phyloP scores from a whole-genome alignment of 1,139 yeast genomes.

The Diutina rugosa region DNA sequence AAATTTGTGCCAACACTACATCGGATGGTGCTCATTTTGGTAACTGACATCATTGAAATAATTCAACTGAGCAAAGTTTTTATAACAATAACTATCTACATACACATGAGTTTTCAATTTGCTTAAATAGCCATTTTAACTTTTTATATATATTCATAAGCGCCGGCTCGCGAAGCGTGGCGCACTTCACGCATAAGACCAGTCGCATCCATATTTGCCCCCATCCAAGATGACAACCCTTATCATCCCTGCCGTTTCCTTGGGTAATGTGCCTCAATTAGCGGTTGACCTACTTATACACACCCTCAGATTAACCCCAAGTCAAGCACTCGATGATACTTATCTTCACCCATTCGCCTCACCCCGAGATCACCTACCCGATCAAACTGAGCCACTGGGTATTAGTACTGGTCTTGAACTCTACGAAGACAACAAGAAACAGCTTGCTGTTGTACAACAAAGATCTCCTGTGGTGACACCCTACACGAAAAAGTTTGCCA shows the following conservation, averaged over 20 bases:
- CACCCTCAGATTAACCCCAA: constrained; percentile 36
- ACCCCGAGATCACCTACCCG: constrained; percentile 43
- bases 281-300: constrained; percentile 63
- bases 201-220: background rate
- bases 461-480: constrained; percentile 76
- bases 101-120: too few relatives aligned
- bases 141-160: too few relatives aligned
- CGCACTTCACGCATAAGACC: background rate
- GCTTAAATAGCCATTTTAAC: too few relatives aligned
- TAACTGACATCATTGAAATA: constrained; percentile 10
- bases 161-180: background rate
- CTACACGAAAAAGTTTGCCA: constrained; percentile 36
- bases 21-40: constrained; percentile 99
- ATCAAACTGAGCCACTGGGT: constrained; percentile 13
- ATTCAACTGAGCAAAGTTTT: too few relatives aligned
- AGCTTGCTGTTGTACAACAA: constrained; percentile 57
- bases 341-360: constrained; percentile 76
- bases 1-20: constrained; percentile 88
- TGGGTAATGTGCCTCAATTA: constrained; percentile 86
- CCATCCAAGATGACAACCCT: constrained; percentile 15
- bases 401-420: constrained; percentile 54
- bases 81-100: too few relatives aligned
- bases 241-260: constrained; percentile 66
- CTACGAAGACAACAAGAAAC: constrained; percentile 23
- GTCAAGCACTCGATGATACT: constrained; percentile 44